Percentiles rank a stretch among this genome's conserved stretches.
Conservation (phyloP, 1,284 basidiomycete genomes). For the Apiotrichum domesticum region DNA sequence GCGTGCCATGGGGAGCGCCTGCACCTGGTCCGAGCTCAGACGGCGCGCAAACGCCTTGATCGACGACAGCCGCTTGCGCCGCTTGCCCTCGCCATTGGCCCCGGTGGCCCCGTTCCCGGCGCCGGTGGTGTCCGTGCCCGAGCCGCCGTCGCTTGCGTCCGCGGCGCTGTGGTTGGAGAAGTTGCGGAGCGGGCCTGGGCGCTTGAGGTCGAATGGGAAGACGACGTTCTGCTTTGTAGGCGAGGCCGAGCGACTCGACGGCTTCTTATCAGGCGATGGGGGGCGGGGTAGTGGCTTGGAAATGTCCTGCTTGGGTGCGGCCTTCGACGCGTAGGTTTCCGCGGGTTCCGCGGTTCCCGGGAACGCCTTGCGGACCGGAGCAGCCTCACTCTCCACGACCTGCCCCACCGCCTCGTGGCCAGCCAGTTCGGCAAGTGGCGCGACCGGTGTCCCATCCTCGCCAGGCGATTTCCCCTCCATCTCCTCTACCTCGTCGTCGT, state of each 20-base stretch:
- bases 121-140: background rate
- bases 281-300: no score
- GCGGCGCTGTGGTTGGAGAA: background rate
- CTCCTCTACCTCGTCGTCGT: constrained; percentile 1
- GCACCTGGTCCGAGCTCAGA: constrained; percentile 16
- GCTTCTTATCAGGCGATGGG: no score
- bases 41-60: constrained; percentile 41
- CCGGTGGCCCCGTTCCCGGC: no score
- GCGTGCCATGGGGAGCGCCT: background rate
- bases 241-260: background rate
- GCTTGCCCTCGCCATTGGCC: constrained; percentile 1
- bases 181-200: background rate
- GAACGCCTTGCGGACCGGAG: no score
- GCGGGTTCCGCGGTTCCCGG: no score
- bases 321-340: no score
- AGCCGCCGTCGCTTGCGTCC: background rate
- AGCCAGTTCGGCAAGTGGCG: background rate
- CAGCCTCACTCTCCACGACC: no score
- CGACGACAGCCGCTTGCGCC: constrained; percentile 34
- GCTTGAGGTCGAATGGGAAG: background rate
- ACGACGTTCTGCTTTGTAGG: background rate
- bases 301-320: no score
- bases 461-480: background rate
- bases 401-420: no score
- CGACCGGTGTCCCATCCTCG: background rate